phyloP scores from a whole-genome alignment of 495 filamentous ascomycete species.

The Aspergillus leporis region DNA sequence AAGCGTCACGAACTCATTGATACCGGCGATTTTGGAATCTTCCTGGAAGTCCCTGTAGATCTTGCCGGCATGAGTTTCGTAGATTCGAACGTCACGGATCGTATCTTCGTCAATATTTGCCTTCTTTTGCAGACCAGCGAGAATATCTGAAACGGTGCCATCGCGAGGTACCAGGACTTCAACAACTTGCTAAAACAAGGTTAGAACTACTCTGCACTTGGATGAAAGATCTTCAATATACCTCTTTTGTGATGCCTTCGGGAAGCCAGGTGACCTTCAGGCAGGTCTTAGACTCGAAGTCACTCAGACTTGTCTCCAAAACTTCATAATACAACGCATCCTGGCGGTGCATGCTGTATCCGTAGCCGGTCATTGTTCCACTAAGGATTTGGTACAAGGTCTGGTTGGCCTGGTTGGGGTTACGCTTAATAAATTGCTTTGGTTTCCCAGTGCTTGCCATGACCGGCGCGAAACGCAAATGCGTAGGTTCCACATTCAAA shows the following conservation, averaged over 20 bases:
- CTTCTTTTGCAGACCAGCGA: constrained; percentile 75
- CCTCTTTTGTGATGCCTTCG: constrained; percentile 90
- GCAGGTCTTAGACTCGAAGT: constrained; percentile 85
- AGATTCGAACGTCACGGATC: constrained; percentile 69
- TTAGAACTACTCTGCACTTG: neutral
- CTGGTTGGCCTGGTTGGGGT: constrained; percentile 57
- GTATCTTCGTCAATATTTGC: constrained; percentile 72
- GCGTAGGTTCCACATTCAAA: constrained; percentile 74
- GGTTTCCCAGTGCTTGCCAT: constrained; percentile 71
- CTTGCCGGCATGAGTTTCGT: constrained; percentile 75
- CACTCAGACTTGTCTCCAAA: constrained; percentile 88
- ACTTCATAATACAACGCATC: constrained; percentile 89
- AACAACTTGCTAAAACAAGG: constrained; percentile 55
- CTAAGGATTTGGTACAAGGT: constrained; percentile 72
- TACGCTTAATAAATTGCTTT: constrained; percentile 73
- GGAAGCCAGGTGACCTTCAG: constrained; percentile 80
- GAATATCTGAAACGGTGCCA: constrained; percentile 73
- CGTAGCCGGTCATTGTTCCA: constrained; percentile 61
- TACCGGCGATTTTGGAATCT: constrained; percentile 64
- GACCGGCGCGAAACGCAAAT: constrained; percentile 87
- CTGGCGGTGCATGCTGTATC: constrained; percentile 63
- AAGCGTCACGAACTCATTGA: constrained; percentile 83
- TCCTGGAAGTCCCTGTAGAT: constrained; percentile 70
- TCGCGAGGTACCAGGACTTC: constrained; percentile 85
- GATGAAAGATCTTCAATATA: constrained; percentile 37